Evolutionary conservation across 768 basidiomycete species (phyloP).

Genomic region (Brasilioporus rufonigricans): DNA sequence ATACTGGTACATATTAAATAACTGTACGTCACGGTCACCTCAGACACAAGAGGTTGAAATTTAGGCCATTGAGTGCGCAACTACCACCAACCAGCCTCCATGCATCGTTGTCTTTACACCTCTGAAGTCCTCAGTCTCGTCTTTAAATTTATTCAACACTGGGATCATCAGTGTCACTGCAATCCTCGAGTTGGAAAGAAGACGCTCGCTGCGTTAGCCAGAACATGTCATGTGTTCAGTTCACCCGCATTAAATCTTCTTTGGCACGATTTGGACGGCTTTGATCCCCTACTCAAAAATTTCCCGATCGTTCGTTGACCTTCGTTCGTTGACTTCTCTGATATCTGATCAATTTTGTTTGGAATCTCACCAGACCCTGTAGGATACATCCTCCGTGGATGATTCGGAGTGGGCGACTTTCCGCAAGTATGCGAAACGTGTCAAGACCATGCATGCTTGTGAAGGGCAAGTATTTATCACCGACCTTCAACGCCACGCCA

Average conservation of each 20-base stretch:
- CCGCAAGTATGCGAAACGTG: constrained; percentile 21
- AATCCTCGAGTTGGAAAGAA: too few species aligned
- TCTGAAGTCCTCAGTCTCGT: constrained; percentile 10
- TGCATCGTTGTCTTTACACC: constrained; percentile 31
- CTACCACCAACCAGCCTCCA: constrained; percentile 37
- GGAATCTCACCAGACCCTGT: neutral
- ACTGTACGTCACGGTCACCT: too few species aligned
- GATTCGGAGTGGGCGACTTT: constrained; percentile 19
- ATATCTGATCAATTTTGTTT: neutral
- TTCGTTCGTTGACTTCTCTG: neutral
- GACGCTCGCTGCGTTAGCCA: too few species aligned
- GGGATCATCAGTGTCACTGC: too few species aligned
- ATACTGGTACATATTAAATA: too few species aligned
- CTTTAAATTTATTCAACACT: too few species aligned
- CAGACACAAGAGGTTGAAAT: too few species aligned
- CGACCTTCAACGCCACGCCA: constrained; percentile 8
- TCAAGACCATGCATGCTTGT: constrained; percentile 11
- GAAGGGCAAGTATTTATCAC: constrained; percentile 6
- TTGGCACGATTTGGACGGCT: constrained; percentile 11
- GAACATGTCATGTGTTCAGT: too few species aligned
- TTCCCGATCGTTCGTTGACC: constrained; percentile 4
- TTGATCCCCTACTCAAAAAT: constrained; percentile 10
- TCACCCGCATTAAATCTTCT: constrained; percentile 10
- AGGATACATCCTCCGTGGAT: constrained; percentile 1
- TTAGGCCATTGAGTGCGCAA: neutral